Evolutionary conservation across 345 rosid species (phyloP).

Genomic region (Eucalyptus rudis): DNA sequence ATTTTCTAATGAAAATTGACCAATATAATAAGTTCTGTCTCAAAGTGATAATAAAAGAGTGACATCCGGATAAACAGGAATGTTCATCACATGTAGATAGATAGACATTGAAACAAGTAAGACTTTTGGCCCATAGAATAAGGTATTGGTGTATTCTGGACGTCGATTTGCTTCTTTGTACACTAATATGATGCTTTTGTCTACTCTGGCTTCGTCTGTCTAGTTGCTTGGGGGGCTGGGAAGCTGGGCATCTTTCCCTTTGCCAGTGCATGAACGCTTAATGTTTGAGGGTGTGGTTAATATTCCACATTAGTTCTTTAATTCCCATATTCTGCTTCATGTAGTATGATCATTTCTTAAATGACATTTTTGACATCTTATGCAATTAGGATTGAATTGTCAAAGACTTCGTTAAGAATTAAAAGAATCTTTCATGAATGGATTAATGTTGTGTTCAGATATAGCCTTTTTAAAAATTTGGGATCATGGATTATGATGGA

Average conservation of each 20-base stretch:
- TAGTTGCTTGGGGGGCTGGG: background rate
- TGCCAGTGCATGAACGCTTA: background rate
- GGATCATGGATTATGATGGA: background rate
- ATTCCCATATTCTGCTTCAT: background rate
- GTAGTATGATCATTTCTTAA: background rate
- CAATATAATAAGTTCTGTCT: background rate
- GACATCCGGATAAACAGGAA: background rate
- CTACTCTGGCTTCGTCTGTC: background rate
- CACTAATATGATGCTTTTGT: background rate
- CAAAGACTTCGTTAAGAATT: background rate
- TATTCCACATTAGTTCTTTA: background rate
- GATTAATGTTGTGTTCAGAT: background rate
- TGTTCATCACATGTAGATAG: background rate
- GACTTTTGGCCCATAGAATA: background rate
- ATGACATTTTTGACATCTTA: background rate
- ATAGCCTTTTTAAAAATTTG: background rate
- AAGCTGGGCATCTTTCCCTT: background rate
- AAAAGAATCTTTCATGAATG: background rate
- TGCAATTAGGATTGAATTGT: background rate
- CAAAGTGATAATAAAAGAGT: background rate
- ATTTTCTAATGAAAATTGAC: background rate
- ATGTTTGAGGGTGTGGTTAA: background rate
- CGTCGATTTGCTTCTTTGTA: background rate
- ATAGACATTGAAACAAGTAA: background rate
- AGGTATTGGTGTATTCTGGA: background rate